Conservation (phyloP, 1,284 basidiomycete species). For the Cryptococcus maquisensis region DNA sequence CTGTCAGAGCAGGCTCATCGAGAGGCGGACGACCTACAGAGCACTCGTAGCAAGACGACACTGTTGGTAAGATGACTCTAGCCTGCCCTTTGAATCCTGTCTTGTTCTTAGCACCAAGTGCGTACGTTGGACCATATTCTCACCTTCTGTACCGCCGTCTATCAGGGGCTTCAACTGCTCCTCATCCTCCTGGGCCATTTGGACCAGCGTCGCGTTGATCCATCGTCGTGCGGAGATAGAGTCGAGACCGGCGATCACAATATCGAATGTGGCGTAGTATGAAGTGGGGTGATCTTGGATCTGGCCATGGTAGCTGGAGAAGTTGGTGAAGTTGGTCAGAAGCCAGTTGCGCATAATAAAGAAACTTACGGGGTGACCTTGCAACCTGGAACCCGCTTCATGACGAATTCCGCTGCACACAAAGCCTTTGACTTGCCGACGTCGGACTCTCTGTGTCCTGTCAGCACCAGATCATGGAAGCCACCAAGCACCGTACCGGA, state of each 20-base stretch:
- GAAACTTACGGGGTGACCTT: constrained; percentile 81
- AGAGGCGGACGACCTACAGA: constrained; percentile 50
- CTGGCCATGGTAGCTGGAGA: constrained; percentile 82
- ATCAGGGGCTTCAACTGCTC: constrained; percentile 97
- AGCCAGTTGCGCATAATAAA: not conserved
- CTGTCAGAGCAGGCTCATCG: not conserved
- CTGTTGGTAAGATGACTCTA: constrained; percentile 90
- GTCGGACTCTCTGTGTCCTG: constrained; percentile 57
- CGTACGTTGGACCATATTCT: constrained; percentile 6
- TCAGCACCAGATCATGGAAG: no score
- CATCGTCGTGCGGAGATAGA: constrained; percentile 94
- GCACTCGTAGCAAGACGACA: constrained; percentile 97
- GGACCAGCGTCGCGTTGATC: constrained; percentile 97
- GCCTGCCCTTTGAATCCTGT: constrained; percentile 97
- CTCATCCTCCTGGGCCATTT: constrained; percentile 81
- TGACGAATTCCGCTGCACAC: constrained; percentile 90
- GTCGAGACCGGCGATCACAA: constrained; percentile 97
- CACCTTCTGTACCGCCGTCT: constrained; percentile 97
- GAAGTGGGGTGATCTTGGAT: constrained; percentile 96
- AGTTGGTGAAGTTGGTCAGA: not conserved
- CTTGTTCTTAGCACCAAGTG: not conserved
- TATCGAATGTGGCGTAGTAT: constrained; percentile 96
- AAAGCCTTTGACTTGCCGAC: constrained; percentile 92
- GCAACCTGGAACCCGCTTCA: constrained; percentile 88
- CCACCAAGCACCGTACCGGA: constrained; percentile 60